Evolutionary conservation across 2,329 filamentous ascomycete species (phyloP).

Genomic region (Epichloe sibirici): DNA sequence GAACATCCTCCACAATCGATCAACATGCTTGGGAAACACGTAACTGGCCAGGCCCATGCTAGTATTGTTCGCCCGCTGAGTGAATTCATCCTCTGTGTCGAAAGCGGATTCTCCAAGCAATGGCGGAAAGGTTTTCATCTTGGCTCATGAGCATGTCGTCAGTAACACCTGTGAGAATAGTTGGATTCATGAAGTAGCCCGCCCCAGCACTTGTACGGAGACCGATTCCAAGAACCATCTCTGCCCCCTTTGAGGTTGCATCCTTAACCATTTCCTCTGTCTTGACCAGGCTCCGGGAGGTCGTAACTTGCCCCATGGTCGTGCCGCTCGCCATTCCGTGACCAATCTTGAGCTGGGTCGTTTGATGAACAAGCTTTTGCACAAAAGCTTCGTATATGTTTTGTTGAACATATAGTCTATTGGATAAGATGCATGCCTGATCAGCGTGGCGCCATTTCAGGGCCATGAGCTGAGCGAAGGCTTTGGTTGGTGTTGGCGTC

Average conservation of each 20-base stretch:
- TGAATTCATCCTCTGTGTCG: too few species aligned
- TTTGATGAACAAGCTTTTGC: slow-evolving; percentile 38
- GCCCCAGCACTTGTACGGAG: slow-evolving; percentile 29
- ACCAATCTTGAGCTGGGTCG: slow-evolving; percentile 43
- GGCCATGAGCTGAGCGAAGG: slow-evolving; percentile 46
- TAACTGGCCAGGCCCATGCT: slow-evolving; percentile 37
- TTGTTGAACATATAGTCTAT: slow-evolving; percentile 47
- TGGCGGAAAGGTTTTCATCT: too few species aligned
- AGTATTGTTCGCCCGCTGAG: too few species aligned
- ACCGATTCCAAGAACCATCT: slow-evolving; percentile 40
- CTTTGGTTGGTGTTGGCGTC: slow-evolving; percentile 56
- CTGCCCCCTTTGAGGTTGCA: slow-evolving; percentile 49
- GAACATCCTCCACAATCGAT: slow-evolving; percentile 28
- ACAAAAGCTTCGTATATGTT: slow-evolving; percentile 51
- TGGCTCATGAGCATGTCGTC: too few species aligned
- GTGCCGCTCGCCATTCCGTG: slow-evolving; percentile 38
- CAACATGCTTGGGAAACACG: slow-evolving; percentile 46
- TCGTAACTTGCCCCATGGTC: slow-evolving; percentile 24
- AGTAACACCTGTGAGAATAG: too few species aligned
- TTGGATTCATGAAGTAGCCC: slow-evolving; percentile 46
- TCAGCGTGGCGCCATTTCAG: slow-evolving; percentile 63
- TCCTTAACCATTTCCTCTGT: slow-evolving; percentile 42
- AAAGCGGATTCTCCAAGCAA: too few species aligned
- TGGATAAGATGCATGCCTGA: slow-evolving; percentile 58
- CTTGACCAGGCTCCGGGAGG: slow-evolving; percentile 20